Evolutionary conservation across 2,329 filamentous ascomycete species (phyloP), one percentile per base, ranked within the genome.

Genomic region (Fusarium sp.): DNA sequence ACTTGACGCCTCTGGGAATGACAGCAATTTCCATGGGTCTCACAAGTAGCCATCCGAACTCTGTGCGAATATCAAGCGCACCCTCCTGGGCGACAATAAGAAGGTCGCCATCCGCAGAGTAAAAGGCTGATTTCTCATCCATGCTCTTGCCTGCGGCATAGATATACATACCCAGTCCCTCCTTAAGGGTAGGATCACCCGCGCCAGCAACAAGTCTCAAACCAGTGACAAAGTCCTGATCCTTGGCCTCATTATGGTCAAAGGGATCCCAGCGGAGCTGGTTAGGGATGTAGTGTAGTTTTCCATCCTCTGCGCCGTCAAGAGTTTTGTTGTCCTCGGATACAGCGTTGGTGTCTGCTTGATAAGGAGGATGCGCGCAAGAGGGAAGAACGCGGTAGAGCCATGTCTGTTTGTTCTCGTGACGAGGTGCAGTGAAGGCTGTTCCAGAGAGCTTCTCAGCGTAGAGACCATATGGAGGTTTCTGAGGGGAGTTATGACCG

Each of bases 191-290:
- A 0, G 93, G 90, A 73, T 96, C 92, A 18, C 94, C 94, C 0
- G 93, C 91, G 5, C 93, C 93, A 3, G 92, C 93, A 13, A 97
- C 85, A 21, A 94, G 84, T 63, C 91, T 89, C 68, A 95, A 80
- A 3, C 85, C 85, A 9, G 82, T 81, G 43, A 88, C 82, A 57
- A 89, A 90, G 67, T 88, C 84, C 8, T 81, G 78, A 8, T 79
- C 67, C 23, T 78, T 80, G 46, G 59, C 69, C 77, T 91, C 85
- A 68, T 93, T 89, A 40, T 94, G 83, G 74, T 94, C 90, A 77
- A 94, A 94, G 2, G 86, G 92, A 72, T 93, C 90, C 93, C 93
- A 97, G 65, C 93, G 88, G 34, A 97, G 84, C 80, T 96, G 93
- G 73, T 95, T 95, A 1, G 93, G 93, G 40, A 81, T 79, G 46